Percentiles rank a stretch among this genome's conserved stretches.
Conservation (phyloP, 2,329 filamentous ascomycete species). For the Colletotrichum sp. region DNA sequence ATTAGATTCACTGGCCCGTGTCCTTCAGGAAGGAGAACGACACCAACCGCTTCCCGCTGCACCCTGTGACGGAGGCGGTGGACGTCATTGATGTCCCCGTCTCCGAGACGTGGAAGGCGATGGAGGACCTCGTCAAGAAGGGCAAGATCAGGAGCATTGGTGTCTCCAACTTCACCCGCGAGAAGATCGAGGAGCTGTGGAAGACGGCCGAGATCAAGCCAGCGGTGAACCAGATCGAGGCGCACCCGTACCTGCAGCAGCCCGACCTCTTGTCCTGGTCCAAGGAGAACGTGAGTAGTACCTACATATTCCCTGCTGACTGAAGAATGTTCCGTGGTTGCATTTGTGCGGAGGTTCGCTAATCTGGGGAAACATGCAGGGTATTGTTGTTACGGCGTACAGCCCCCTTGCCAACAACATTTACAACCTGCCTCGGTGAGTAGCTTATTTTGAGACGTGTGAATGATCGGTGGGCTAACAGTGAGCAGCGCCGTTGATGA, state of each 20-base stretch:
- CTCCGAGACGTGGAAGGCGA: constrained; percentile 65
- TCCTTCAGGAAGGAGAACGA: constrained; percentile 49
- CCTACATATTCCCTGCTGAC: not conserved
- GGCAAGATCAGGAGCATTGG: constrained; percentile 63
- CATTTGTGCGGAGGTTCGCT: not conserved
- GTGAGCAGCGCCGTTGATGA: constrained; percentile 50
- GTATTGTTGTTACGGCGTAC: constrained; percentile 58
- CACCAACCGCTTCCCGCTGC: constrained; percentile 43
- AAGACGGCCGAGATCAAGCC: constrained; percentile 49
- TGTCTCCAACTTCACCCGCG: constrained; percentile 61
- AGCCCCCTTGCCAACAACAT: constrained; percentile 67
- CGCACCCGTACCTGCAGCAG: constrained; percentile 52
- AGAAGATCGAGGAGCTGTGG: constrained; percentile 59
- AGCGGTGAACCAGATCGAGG: constrained; percentile 56
- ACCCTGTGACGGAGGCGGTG: constrained; percentile 51
- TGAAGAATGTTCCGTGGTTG: not conserved
- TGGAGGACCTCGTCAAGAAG: constrained; percentile 61
- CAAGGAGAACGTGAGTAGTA: constrained; percentile 32
- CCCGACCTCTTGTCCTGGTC: constrained; percentile 57
- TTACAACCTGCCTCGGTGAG: constrained; percentile 28
- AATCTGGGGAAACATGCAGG: constrained; percentile 31
- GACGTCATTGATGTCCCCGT: constrained; percentile 36
- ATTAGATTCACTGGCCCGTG: constrained; percentile 54
- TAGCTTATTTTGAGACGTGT: not conserved
- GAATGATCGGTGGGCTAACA: not conserved